Percentiles rank a stretch among this genome's conserved stretches.
These are phyloP conservation scores for Bothriochloa decipiens DNA, from an alignment of 176 grass and related monocot species.

Conservation along the genomic window DNA sequence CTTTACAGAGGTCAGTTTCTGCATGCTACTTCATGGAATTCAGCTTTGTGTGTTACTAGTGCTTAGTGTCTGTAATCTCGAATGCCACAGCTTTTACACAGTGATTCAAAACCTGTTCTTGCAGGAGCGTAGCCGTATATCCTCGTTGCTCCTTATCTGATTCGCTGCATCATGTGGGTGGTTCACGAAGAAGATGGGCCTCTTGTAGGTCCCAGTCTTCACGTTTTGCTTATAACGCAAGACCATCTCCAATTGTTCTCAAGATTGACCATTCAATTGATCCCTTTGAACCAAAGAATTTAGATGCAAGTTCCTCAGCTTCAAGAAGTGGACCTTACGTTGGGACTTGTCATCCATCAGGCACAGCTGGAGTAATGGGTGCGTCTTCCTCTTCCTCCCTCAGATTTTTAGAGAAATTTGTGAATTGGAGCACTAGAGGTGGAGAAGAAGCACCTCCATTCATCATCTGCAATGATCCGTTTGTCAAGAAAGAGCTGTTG, in stretches of 20 bases:
- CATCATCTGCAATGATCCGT: constrained; percentile 58
- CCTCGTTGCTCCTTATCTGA: constrained; percentile 28
- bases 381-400: constrained; percentile 57
- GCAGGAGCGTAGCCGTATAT: constrained; percentile 37
- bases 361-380: constrained; percentile 64
- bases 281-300: constrained; percentile 44
- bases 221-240: constrained; percentile 49
- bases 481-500: constrained; percentile 44
- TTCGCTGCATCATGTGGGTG: constrained; percentile 4
- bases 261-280: constrained; percentile 34
- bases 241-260: constrained; percentile 43
- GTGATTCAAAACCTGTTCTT: constrained; percentile 24
- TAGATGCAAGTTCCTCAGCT: constrained; percentile 46
- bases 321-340: constrained; percentile 35
- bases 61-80: constrained; percentile 23
- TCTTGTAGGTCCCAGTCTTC: constrained; percentile 44
- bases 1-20: constrained; percentile 52
- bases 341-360: constrained; percentile 32
- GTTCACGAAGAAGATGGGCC: constrained; percentile 31
- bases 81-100: neutral
- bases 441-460: constrained; percentile 67
- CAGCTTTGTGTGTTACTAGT: constrained; percentile 21
- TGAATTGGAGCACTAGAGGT: constrained; percentile 45
- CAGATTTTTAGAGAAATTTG: constrained; percentile 74
- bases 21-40: constrained; percentile 29